phyloP scores from a whole-genome alignment of 768 basidiomycete genomes.

The Dentipellis sp. region DNA sequence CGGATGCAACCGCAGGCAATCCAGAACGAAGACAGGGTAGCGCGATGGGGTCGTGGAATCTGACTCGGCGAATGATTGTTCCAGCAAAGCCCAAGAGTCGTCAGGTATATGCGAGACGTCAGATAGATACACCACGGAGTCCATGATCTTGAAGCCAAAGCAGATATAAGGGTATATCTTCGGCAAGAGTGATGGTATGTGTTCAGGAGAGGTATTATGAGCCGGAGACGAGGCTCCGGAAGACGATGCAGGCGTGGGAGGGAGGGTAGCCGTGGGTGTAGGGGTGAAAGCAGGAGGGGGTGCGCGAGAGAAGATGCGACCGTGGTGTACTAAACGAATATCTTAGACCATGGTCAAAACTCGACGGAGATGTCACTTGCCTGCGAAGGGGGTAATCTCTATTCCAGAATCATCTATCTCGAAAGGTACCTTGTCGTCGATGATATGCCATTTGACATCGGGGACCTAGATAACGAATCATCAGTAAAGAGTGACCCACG shows the following conservation, averaged over 20 bases:
- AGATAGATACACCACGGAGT: constrained; percentile 66
- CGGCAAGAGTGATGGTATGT: constrained; percentile 8
- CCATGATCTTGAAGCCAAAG: constrained; percentile 62
- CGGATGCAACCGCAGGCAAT: background rate
- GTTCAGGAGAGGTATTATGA: constrained; percentile 4
- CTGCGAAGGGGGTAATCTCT: constrained; percentile 54
- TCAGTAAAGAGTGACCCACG: background rate
- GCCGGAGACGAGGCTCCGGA: background rate
- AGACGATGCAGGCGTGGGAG: constrained; percentile 17
- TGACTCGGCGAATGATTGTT: constrained; percentile 17
- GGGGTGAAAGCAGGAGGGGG: constrained; percentile 30
- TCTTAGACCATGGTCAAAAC: background rate
- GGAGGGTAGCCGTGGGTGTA: constrained; percentile 28
- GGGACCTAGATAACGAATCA: constrained; percentile 46
- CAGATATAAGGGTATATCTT: constrained; percentile 50
- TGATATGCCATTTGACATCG: constrained; percentile 75
- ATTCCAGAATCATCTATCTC: constrained; percentile 59
- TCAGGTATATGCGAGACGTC: constrained; percentile 80
- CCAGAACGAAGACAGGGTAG: constrained; percentile 18
- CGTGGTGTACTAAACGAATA: constrained; percentile 49
- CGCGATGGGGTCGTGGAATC: constrained; percentile 1
- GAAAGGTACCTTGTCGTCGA: constrained; percentile 59
- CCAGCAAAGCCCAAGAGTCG: constrained; percentile 49
- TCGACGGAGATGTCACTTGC: constrained; percentile 25
- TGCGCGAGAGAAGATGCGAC: constrained; percentile 44